Conservation (phyloP, 2,329 filamentous ascomycete genomes). For the Trichoderma lentiforme region DNA sequence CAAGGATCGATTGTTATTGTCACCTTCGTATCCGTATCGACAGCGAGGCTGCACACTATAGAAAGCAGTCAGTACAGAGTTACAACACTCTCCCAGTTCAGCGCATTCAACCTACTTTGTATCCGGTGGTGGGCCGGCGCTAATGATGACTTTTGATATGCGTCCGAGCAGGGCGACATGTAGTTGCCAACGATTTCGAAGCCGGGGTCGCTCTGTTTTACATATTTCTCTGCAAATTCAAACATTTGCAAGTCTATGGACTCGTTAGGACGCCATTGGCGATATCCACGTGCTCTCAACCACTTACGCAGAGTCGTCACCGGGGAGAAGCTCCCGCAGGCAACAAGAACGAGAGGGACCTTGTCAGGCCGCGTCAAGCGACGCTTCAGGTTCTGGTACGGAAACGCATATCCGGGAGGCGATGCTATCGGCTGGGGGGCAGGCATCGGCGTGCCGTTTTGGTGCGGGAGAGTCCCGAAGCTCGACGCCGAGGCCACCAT, state of each 20-base stretch:
- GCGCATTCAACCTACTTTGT: conserved; percentile 43
- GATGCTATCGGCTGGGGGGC: neutral
- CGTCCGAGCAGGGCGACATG: conserved; percentile 38
- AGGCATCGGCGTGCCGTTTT: neutral
- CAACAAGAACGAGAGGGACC: conserved; percentile 62
- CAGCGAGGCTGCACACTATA: conserved; percentile 70
- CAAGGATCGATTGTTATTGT: conserved; percentile 81
- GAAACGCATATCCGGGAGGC: conserved; percentile 50
- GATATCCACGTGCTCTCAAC: neutral
- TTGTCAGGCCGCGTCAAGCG: conserved; percentile 52
- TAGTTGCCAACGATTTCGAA: conserved; percentile 84
- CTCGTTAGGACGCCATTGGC: neutral
- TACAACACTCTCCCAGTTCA: neutral
- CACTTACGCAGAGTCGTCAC: conserved; percentile 59
- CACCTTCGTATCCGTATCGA: conserved; percentile 61
- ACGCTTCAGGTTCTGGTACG: conserved; percentile 52
- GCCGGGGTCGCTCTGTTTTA: conserved; percentile 52
- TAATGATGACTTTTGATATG: conserved; percentile 39
- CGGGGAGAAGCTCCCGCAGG: conserved; percentile 67
- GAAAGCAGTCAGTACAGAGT: neutral
- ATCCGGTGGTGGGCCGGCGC: conserved; percentile 27
- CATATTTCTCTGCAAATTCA: conserved; percentile 76
- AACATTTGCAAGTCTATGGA: conserved; percentile 69
- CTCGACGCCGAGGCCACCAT: conserved; percentile 14
- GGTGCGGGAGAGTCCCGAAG: conserved; percentile 1